Conservation (phyloP, 2,329 filamentous ascomycete species). For the Apiospora rasikravindrae region DNA sequence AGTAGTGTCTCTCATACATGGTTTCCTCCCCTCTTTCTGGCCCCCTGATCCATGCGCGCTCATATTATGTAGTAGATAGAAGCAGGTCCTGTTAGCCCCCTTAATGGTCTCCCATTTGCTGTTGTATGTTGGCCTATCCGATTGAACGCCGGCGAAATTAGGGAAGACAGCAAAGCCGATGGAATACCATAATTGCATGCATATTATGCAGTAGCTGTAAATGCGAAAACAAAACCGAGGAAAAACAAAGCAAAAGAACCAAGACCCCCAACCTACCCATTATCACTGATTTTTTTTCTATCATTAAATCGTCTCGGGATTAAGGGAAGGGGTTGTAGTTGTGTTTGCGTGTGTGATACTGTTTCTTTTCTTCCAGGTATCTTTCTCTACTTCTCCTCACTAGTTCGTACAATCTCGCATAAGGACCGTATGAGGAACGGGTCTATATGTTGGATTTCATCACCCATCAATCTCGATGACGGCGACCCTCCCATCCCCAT, state of each 20-base stretch:
- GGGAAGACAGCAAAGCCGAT: background rate
- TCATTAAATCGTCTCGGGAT: conserved; percentile 10
- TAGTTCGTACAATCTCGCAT: conserved; percentile 48
- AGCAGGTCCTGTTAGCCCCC: background rate
- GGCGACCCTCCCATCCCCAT: background rate
- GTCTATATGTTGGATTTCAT: conserved; percentile 36
- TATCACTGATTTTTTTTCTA: background rate
- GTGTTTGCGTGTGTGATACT: background rate
- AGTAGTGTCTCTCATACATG: background rate
- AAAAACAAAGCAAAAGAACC: background rate
- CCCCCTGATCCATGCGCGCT: background rate
- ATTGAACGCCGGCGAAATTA: background rate
- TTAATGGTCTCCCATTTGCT: background rate
- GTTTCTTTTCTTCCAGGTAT: background rate
- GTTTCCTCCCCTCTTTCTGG: background rate
- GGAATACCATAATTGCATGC: background rate
- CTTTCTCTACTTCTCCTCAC: conserved; percentile 38
- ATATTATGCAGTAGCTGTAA: background rate
- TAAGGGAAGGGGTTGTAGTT: background rate
- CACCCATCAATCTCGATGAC: conserved; percentile 3
- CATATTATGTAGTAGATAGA: background rate
- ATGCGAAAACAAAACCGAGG: background rate
- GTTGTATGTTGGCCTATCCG: background rate
- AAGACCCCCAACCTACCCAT: background rate
- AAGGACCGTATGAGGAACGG: conserved; percentile 46